Evolutionary conservation across 306 rosid genomes (phyloP), one percentile per base, ranked within the genome.

Genomic region (Acacia confusa): DNA sequence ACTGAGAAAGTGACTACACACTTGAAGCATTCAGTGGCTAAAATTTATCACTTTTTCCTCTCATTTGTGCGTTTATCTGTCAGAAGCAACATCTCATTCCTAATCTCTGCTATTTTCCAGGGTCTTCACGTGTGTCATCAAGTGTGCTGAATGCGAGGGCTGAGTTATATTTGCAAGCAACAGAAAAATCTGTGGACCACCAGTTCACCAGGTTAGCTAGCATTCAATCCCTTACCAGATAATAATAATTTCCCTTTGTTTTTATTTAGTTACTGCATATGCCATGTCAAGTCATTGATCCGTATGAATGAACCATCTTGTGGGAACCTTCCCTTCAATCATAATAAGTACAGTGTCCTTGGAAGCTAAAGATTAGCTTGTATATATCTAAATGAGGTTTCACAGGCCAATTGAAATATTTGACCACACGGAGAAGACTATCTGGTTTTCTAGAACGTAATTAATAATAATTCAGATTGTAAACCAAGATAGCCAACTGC

Each of bases 321-420:
- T 19, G 45, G 30, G 36, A 24, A 47, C 52, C 63, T 80, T 72
- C 41, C 53, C 81, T 64, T 47, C 68, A 2, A 30, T 77, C 55
- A 12, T 47, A 2, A 2, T 2, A 30, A 30, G 19, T 65, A 22
- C 45, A 44, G 50, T 71, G 45, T 43, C 20, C 12, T 36, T 8
- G 19, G n/a, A 25, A 77, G 75, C 34, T 47, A 64, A 43, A 19
- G 8, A 10, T 64, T 20, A 30, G 24, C n/a, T 28, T 60, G 60
- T 16, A 45, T 74, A 36, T 36, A 36, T 36, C 40, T 53, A 25
- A 52, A 19, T 20, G 25, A 43, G 34, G 32, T 64, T 36, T 36
- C 40, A 36, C 6, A 5, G 8, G 40, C 13, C 40, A 66, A 14
- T 16, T 9, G 41, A 78, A 52, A 36, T 25, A 25, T 34, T 3